phyloP scores from a whole-genome alignment of 495 filamentous ascomycete genomes.

The Xylaria castorea region DNA sequence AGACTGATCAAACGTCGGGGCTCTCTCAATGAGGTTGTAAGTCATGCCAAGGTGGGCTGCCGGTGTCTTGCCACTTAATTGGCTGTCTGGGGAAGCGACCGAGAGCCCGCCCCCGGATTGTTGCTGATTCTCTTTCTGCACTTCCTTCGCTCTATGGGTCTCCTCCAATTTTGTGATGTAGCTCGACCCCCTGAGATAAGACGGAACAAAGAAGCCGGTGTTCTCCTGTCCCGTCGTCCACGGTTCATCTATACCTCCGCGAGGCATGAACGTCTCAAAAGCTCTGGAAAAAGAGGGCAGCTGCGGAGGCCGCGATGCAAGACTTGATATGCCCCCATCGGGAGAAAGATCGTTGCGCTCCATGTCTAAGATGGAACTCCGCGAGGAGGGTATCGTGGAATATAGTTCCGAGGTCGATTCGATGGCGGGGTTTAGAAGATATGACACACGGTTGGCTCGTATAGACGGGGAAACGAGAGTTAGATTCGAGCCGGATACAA shows the following conservation, averaged over 20 bases:
- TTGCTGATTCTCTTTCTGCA: conserved; percentile 35
- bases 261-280: conserved; percentile 58
- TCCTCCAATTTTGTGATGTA: conserved; percentile 78
- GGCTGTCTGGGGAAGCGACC: conserved; percentile 21
- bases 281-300: conserved; percentile 68
- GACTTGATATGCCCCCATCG: conserved; percentile 43
- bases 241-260: conserved; percentile 37
- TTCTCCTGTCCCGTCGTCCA: conserved; percentile 35
- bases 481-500: conserved; percentile 69
- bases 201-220: conserved; percentile 72
- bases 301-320: conserved; percentile 40
- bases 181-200: conserved; percentile 78
- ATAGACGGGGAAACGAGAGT: conserved; percentile 49
- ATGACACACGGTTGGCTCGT: conserved; percentile 63
- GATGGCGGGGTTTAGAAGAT: conserved; percentile 63
- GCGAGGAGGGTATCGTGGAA: conserved; percentile 46
- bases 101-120: conserved; percentile 26
- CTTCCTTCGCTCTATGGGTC: conserved; percentile 67
- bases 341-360: conserved; percentile 38
- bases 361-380: conserved; percentile 34
- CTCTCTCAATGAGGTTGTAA: conserved; percentile 85
- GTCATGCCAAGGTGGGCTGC: conserved; percentile 79
- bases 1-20: conserved; percentile 57
- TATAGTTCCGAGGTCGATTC: conserved; percentile 51
- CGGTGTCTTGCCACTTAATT: conserved; percentile 43